Evolutionary conservation across 345 rosid genomes (phyloP).

Genomic region (Arabidopsis arenosa): DNA sequence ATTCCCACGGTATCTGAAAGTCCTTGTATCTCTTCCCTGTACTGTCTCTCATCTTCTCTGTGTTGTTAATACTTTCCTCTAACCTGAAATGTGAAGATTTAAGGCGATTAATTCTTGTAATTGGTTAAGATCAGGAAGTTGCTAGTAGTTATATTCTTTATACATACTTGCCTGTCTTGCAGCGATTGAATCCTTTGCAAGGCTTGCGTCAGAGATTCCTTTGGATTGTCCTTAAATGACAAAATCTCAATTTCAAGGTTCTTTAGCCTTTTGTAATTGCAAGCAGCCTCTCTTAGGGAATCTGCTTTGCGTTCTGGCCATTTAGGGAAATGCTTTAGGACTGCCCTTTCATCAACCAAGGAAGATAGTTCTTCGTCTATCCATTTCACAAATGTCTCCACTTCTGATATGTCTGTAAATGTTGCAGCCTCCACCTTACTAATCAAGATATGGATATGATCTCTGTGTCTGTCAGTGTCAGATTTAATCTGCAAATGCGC

Average conservation of each 20-base stretch:
- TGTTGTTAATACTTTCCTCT: slow-evolving; percentile 66
- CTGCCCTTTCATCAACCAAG: slow-evolving; percentile 94
- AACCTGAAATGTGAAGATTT: slow-evolving; percentile 56
- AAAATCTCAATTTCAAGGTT: slow-evolving; percentile 67
- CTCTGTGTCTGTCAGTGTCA: slow-evolving; percentile 76
- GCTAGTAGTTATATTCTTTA: slow-evolving; percentile 41
- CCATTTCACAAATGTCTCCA: slow-evolving; percentile 82
- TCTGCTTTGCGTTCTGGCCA: slow-evolving; percentile 97
- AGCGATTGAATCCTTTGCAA: slow-evolving; percentile 68
- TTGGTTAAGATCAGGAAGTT: slow-evolving; percentile 23
- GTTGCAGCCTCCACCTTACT: slow-evolving; percentile 76
- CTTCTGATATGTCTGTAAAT: slow-evolving; percentile 67
- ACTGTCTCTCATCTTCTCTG: slow-evolving; percentile 69
- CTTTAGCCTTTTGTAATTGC: slow-evolving; percentile 65
- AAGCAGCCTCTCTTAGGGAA: slow-evolving; percentile 86
- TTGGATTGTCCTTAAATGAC: slow-evolving; percentile 65
- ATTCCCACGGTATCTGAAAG: slow-evolving; percentile 89
- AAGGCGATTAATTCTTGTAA: slow-evolving; percentile 38
- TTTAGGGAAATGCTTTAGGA: slow-evolving; percentile 83
- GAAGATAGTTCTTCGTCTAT: slow-evolving; percentile 79
- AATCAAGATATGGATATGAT: slow-evolving; percentile 64
- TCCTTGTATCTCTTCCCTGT: slow-evolving; percentile 75
- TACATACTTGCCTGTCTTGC: slow-evolving; percentile 99
- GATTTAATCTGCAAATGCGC: slow-evolving; percentile 70
- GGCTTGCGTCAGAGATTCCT: slow-evolving; percentile 55